Conservation (phyloP, 2,329 filamentous ascomycete genomes). For the Drechslerella stenobrocha region DNA sequence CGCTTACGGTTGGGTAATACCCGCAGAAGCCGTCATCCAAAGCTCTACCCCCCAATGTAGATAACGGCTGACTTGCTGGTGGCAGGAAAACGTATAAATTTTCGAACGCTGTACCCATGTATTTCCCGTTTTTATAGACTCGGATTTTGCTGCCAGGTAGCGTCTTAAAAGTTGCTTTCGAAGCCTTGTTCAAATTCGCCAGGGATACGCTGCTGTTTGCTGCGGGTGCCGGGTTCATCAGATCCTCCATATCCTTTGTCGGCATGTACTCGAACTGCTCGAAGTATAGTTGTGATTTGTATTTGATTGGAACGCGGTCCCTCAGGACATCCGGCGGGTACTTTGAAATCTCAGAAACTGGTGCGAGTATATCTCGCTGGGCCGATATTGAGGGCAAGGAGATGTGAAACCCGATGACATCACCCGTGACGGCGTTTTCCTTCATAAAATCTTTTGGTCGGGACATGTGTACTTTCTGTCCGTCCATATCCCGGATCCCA, state of each 20-base stretch:
- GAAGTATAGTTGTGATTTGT: constrained; percentile 91
- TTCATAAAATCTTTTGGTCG: constrained; percentile 86
- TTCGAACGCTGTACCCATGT: constrained; percentile 84
- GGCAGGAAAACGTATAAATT: constrained; percentile 88
- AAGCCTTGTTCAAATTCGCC: constrained; percentile 14
- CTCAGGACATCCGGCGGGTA: constrained; percentile 80
- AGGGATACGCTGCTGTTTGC: constrained; percentile 47
- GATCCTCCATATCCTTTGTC: constrained; percentile 83
- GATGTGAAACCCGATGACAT: constrained; percentile 92
- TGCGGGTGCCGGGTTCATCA: constrained; percentile 68
- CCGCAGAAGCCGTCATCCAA: constrained; percentile 93
- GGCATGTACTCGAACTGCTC: constrained; percentile 88
- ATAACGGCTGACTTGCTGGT: constrained; percentile 75
- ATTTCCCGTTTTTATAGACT: constrained; percentile 87
- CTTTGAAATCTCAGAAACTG: constrained; percentile 58
- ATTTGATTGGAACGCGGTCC: constrained; percentile 90
- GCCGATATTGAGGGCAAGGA: constrained; percentile 81
- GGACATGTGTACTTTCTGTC: constrained; percentile 91
- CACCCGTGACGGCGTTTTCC: constrained; percentile 66
- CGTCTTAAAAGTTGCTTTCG: constrained; percentile 48
- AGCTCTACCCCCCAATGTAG: constrained; percentile 74
- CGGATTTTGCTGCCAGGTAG: constrained; percentile 78
- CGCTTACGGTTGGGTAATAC: constrained; percentile 90
- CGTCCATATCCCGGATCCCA: constrained; percentile 82
- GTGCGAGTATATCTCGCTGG: constrained; percentile 72